phyloP scores from a whole-genome alignment of 192 early-diverging fungal genomes.

The Coemansia sp. region DNA sequence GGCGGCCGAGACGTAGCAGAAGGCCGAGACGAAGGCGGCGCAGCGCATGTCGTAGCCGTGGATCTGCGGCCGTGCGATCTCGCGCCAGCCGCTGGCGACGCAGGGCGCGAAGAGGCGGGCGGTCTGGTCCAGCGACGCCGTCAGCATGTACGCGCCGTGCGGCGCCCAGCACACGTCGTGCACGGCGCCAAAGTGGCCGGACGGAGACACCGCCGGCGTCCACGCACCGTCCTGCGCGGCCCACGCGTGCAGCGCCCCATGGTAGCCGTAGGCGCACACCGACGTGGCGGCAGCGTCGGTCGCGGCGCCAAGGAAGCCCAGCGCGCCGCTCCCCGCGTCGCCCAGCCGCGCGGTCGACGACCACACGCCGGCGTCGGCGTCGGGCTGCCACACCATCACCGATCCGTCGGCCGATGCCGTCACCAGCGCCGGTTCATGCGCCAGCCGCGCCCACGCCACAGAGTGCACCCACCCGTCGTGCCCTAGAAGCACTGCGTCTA shows the following conservation, averaged over 20 bases:
- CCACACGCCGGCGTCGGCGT: conserved; percentile 81
- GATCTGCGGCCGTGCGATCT: conserved; percentile 92
- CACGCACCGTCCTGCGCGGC: conserved; percentile 49
- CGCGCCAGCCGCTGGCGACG: conserved; percentile 77
- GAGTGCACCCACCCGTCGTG: conserved; percentile 97
- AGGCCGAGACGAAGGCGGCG: conserved; percentile 73
- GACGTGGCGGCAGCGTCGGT: conserved; percentile 66
- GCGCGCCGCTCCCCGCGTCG: conserved; percentile 79
- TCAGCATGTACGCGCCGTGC: conserved; percentile 67
- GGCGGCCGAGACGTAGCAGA: conserved; percentile 82
- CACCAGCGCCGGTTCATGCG: conserved; percentile 62
- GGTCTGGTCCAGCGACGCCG: conserved; percentile 88
- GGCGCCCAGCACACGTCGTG: conserved; percentile 85
- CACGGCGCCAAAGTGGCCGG: conserved; percentile 83
- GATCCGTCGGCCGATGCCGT: conserved; percentile 92
- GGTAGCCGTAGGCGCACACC: conserved; percentile 78
- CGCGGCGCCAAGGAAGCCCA: conserved; percentile 82
- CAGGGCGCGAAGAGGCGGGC: conserved; percentile 81
- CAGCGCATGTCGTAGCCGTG: conserved; percentile 95
- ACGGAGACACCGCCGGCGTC: conserved; percentile 69
- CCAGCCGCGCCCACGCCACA: conserved; percentile 68
- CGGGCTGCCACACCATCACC: conserved; percentile 88
- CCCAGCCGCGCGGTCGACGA: conserved; percentile 81
- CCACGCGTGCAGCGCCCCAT: conserved; percentile 89
- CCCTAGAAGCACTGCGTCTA: conserved; percentile 91